A percentile compares a stretch with the other conserved stretches of the same genome.
Conservation (phyloP, 2,329 filamentous ascomycete species). For the Tolypocladium guangdongense region DNA sequence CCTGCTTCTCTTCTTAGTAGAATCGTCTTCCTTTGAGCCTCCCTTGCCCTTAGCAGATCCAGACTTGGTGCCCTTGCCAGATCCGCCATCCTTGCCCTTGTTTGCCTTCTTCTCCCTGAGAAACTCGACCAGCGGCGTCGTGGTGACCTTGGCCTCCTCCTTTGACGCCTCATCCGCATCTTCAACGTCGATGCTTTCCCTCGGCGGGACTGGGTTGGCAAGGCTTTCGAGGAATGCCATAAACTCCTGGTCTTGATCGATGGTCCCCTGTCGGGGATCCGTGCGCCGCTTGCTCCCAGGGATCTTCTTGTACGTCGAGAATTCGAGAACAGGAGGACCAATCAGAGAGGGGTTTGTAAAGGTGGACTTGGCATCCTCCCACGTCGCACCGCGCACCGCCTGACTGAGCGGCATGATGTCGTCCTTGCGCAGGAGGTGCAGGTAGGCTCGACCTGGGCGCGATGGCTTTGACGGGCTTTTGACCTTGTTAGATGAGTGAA, state of each 20-base stretch:
- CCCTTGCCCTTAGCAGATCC: conserved; percentile 34
- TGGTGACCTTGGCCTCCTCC: conserved; percentile 53
- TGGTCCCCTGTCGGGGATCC: conserved; percentile 83
- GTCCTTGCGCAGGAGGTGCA: conserved; percentile 66
- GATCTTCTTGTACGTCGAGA: conserved; percentile 73
- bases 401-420: conserved; percentile 59
- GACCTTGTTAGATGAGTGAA: conserved; percentile 4
- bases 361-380: conserved; percentile 75
- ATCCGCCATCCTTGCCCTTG: conserved; percentile 43
- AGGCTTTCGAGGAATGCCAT: conserved; percentile 84
- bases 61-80: conserved; percentile 37
- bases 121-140: conserved; percentile 82
- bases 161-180: conserved; percentile 30
- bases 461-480: conserved; percentile 74
- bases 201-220: conserved; percentile 52
- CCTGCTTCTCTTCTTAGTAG: conserved; percentile 52
- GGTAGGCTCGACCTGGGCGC: conserved; percentile 66
- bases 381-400: conserved; percentile 54
- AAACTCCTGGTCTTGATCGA: conserved; percentile 93
- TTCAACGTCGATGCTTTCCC: conserved; percentile 32
- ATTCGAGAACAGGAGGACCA: conserved; percentile 70
- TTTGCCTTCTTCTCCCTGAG: conserved; percentile 86
- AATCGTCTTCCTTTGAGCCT: conserved; percentile 33
- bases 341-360: conserved; percentile 61
- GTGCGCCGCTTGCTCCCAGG: conserved; percentile 63